These are phyloP conservation scores for Aspergillus texensis DNA, from an alignment of 2,329 filamentous ascomycete genomes.

Conservation along the genomic window DNA sequence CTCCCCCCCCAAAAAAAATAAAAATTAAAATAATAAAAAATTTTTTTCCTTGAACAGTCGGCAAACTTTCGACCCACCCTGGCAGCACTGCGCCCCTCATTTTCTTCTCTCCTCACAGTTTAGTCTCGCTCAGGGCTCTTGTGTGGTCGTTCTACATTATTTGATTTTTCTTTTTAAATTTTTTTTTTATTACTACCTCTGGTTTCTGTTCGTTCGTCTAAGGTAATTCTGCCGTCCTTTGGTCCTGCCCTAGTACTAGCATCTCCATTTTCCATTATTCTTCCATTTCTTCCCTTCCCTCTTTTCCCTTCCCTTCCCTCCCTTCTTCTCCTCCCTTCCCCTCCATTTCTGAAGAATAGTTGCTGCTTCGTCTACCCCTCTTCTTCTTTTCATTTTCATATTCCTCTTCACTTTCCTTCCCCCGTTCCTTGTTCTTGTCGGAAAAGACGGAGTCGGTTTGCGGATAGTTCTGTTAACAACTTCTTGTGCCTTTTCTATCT, in stretches of 20 bases:
- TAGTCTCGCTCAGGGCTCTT: conserved; percentile 5
- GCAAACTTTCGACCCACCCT: conserved; percentile 27
- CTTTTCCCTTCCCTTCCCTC: conserved; percentile 20
- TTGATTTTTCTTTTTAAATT: conserved; percentile 3
- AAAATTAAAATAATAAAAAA: background rate
- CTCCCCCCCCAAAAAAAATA: background rate
- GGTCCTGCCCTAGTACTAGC: conserved; percentile 27
- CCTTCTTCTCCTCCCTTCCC: conserved; percentile 20
- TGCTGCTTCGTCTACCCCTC: conserved; percentile 23
- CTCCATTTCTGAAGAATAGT: conserved; percentile 23
- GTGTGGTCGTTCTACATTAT: conserved; percentile 6
- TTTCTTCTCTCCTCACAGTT: conserved; percentile 11
- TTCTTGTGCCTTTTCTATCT: conserved; percentile 22
- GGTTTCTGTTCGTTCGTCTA: conserved; percentile 28
- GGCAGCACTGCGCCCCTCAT: conserved; percentile 23
- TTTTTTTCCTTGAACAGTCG: conserved; percentile 13
- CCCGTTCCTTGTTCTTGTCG: conserved; percentile 29
- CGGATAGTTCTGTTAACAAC: conserved; percentile 28
- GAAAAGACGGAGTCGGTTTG: conserved; percentile 35
- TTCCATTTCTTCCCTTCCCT: conserved; percentile 18
- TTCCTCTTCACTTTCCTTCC: conserved; percentile 22
- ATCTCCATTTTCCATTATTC: conserved; percentile 22
- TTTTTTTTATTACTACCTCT: conserved; percentile 8
- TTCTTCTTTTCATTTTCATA: conserved; percentile 20
- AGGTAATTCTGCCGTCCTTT: conserved; percentile 21